Conservation (phyloP, 768 basidiomycete genomes). For the Suillus discolor region DNA sequence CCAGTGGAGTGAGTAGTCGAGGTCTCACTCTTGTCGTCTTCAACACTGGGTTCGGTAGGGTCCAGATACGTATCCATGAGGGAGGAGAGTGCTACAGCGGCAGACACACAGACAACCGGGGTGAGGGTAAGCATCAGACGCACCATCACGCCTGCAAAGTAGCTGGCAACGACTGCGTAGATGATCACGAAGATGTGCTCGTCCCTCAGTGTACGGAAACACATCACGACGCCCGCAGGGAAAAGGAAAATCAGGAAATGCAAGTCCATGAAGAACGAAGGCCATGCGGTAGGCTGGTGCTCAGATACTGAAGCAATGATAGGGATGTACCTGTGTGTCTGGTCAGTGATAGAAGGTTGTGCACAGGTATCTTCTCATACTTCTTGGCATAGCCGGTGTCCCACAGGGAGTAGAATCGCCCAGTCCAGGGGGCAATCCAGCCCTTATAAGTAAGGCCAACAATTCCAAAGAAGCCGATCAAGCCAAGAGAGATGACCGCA, state of each 20-base stretch:
- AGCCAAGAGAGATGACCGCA: slow-evolving; percentile 67
- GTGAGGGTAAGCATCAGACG: slow-evolving; percentile 97
- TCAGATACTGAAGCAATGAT: slow-evolving; percentile 99
- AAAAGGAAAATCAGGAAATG: slow-evolving; percentile 97
- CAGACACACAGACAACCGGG: slow-evolving; percentile 92
- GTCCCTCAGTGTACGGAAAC: slow-evolving; percentile 93
- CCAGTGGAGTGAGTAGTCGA: slow-evolving; percentile 14
- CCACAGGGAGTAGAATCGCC: slow-evolving; percentile 99
- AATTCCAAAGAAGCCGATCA: slow-evolving; percentile 73
- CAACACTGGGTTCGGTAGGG: slow-evolving; percentile 63
- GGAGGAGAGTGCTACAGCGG: slow-evolving; percentile 88
- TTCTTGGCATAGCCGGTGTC: slow-evolving; percentile 99
- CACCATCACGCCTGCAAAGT: slow-evolving; percentile 99
- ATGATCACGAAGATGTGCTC: slow-evolving; percentile 99
- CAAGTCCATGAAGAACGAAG: slow-evolving; percentile 99
- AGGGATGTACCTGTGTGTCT: slow-evolving; percentile 72
- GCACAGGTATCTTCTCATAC: slow-evolving; percentile 42
- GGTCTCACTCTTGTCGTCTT: slow-evolving; percentile 13
- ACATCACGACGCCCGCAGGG: slow-evolving; percentile 93
- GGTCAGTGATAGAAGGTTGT: slow-evolving; percentile 10
- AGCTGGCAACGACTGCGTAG: slow-evolving; percentile 93
- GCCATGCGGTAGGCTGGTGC: slow-evolving; percentile 99
- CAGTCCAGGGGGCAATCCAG: slow-evolving; percentile 99
- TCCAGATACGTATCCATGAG: slow-evolving; percentile 91
- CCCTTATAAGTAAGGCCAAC: slow-evolving; percentile 87